Conservation (phyloP, 176 grass and related monocot genomes). For the Puccinellia tenuiflora region DNA sequence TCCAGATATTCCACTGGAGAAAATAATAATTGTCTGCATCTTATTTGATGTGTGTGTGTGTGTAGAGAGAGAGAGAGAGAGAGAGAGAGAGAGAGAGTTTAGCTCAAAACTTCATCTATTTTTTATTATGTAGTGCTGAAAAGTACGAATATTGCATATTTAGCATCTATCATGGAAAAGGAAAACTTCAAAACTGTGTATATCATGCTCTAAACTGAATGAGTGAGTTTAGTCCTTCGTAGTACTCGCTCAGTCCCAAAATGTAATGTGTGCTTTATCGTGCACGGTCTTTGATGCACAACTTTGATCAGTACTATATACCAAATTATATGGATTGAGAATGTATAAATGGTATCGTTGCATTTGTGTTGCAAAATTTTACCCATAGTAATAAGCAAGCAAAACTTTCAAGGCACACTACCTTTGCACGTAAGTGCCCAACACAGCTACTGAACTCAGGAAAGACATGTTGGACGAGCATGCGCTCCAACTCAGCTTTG, state of each 20-base stretch:
- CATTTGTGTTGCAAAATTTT: too few species aligned
- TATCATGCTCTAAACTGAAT: background rate
- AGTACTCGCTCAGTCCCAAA: background rate
- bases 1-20: background rate
- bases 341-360: too few species aligned
- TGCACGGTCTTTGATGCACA: too few species aligned
- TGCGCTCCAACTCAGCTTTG: slow-evolving; percentile 70
- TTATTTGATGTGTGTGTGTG: background rate
- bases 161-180: background rate
- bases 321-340: too few species aligned
- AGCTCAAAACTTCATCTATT: background rate
- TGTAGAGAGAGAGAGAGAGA: background rate
- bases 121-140: background rate
- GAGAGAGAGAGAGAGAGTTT: background rate
- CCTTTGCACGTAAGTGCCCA: slow-evolving; percentile 89
- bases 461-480: slow-evolving; percentile 90
- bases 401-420: slow-evolving; percentile 34
- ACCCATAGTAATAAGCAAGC: background rate
- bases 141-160: background rate
- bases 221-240: background rate
- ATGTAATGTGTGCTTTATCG: too few species aligned
- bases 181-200: background rate
- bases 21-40: background rate
- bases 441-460: slow-evolving; percentile 67
- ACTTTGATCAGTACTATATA: too few species aligned